Evolutionary conservation across 441 rosid genomes (phyloP).

Genomic region (Populus tomentosa): DNA sequence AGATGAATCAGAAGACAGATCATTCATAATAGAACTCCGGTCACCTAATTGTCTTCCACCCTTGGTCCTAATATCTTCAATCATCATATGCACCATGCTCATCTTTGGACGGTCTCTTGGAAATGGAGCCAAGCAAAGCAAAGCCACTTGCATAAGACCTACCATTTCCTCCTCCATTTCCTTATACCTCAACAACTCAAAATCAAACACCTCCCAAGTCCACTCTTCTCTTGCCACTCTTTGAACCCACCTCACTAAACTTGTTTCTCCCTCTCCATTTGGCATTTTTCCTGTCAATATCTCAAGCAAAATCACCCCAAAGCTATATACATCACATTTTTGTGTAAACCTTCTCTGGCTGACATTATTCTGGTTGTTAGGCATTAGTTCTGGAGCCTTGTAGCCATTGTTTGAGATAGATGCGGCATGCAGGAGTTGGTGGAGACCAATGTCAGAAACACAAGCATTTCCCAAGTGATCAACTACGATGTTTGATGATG

Average conservation of each 20-base stretch:
- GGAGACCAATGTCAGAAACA: slow-evolving; percentile 37
- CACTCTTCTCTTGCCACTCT: slow-evolving; percentile 27
- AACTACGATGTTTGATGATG: slow-evolving; percentile 43
- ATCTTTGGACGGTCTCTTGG: slow-evolving; percentile 44
- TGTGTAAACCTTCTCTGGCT: slow-evolving; percentile 23
- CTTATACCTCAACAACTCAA: slow-evolving; percentile 35
- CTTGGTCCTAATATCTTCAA: slow-evolving; percentile 33
- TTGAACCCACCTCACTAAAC: slow-evolving; percentile 38
- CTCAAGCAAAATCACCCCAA: slow-evolving; percentile 43
- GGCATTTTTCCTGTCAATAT: slow-evolving; percentile 41
- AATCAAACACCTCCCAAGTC: slow-evolving; percentile 48
- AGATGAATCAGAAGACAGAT: slow-evolving; percentile 35
- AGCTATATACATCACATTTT: slow-evolving; percentile 41
- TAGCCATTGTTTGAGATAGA: slow-evolving; percentile 18
- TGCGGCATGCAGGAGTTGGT: slow-evolving; percentile 30
- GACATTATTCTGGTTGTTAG: slow-evolving; percentile 4
- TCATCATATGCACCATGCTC: slow-evolving; percentile 32
- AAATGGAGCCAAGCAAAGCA: slow-evolving; percentile 38
- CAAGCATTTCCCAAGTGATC: slow-evolving; percentile 30
- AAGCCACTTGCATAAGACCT: slow-evolving; percentile 39
- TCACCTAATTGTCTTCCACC: slow-evolving; percentile 11
- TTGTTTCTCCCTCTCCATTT: slow-evolving; percentile 33
- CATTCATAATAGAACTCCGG: slow-evolving; percentile 21
- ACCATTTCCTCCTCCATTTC: slow-evolving; percentile 39
- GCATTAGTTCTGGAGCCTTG: slow-evolving; percentile 33